These are phyloP conservation scores for Candida glucosophila DNA, from an alignment of 1,139 yeast species.

Conservation along the genomic window DNA sequence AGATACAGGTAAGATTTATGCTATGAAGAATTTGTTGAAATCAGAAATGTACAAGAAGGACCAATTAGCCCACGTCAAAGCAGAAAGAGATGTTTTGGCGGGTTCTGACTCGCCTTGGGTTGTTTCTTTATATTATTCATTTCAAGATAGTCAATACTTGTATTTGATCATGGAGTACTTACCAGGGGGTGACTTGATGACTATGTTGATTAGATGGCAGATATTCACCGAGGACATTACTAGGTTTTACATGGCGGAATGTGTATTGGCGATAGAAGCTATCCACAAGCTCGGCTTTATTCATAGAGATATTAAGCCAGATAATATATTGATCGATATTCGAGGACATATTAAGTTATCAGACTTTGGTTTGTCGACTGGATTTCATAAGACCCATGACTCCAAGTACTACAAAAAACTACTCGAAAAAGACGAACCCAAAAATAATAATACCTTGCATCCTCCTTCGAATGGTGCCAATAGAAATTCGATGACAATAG, in stretches of 20 bases:
- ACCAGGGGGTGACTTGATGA: slow-evolving; percentile 85
- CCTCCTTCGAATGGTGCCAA: slow-evolving; percentile 7
- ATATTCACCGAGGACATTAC: slow-evolving; percentile 80
- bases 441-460: slow-evolving; percentile 14
- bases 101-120: slow-evolving; percentile 88
- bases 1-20: slow-evolving; percentile 78
- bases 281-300: slow-evolving; percentile 73
- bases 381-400: slow-evolving; percentile 80
- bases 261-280: slow-evolving; percentile 78
- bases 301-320: slow-evolving; percentile 76
- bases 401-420: slow-evolving; percentile 68
- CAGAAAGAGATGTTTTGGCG: slow-evolving; percentile 79
- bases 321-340: slow-evolving; percentile 70
- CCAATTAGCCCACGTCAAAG: slow-evolving; percentile 77
- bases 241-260: slow-evolving; percentile 78
- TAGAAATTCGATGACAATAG: slow-evolving; percentile 85
- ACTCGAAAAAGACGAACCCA: slow-evolving; percentile 49
- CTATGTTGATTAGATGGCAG: slow-evolving; percentile 83
- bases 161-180: slow-evolving; percentile 77
- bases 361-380: slow-evolving; percentile 80
- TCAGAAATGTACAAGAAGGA: slow-evolving; percentile 80
- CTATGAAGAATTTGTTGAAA: slow-evolving; percentile 73
- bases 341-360: slow-evolving; percentile 73
- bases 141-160: slow-evolving; percentile 69
- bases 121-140: slow-evolving; percentile 70